Percentiles rank a stretch among this genome's conserved stretches.
These are phyloP conservation scores for Stephanocyclus meneghinianus DNA, from an alignment of 352 stramenopile genomes.

Conservation along the genomic window DNA sequence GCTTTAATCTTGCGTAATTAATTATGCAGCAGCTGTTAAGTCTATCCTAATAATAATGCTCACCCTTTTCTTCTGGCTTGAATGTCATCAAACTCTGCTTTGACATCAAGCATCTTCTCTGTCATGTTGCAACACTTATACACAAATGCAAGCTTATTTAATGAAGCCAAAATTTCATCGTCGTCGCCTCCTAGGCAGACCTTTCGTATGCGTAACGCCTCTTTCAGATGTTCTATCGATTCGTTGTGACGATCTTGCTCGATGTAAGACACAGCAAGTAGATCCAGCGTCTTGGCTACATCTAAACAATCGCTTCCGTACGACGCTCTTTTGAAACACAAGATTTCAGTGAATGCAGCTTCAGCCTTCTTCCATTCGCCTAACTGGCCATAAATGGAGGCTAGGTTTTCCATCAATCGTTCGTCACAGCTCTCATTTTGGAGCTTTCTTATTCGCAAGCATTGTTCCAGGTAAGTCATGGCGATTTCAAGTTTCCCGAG, in stretches of 20 bases:
- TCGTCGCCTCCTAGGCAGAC: slow-evolving; percentile 40
- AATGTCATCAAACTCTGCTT: slow-evolving; percentile 49
- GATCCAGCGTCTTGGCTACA: slow-evolving; percentile 53
- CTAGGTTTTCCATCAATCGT: slow-evolving; percentile 56
- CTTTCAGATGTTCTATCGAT: slow-evolving; percentile 53
- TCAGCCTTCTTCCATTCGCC: slow-evolving; percentile 59
- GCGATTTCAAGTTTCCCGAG: slow-evolving; percentile 52
- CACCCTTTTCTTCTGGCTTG: slow-evolving; percentile 16
- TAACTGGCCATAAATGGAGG: slow-evolving; percentile 59
- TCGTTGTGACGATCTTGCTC: slow-evolving; percentile 55
- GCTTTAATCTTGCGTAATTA: too few species aligned
- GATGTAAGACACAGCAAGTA: slow-evolving; percentile 58
- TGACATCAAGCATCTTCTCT: slow-evolving; percentile 49
- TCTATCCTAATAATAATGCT: neutral
- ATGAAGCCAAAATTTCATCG: slow-evolving; percentile 53
- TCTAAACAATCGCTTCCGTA: slow-evolving; percentile 48
- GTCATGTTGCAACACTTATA: slow-evolving; percentile 56
- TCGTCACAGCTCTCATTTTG: slow-evolving; percentile 37
- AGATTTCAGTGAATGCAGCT: slow-evolving; percentile 48
- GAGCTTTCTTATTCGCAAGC: slow-evolving; percentile 53
- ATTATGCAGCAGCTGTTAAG: too few species aligned
- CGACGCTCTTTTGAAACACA: slow-evolving; percentile 33
- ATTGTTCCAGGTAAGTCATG: slow-evolving; percentile 59
- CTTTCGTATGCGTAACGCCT: slow-evolving; percentile 53
- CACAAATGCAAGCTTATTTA: slow-evolving; percentile 61